Percentiles rank a stretch among this genome's conserved stretches.
Conservation (phyloP, 352 stramenopile species). For the Pythium brachiatum region DNA sequence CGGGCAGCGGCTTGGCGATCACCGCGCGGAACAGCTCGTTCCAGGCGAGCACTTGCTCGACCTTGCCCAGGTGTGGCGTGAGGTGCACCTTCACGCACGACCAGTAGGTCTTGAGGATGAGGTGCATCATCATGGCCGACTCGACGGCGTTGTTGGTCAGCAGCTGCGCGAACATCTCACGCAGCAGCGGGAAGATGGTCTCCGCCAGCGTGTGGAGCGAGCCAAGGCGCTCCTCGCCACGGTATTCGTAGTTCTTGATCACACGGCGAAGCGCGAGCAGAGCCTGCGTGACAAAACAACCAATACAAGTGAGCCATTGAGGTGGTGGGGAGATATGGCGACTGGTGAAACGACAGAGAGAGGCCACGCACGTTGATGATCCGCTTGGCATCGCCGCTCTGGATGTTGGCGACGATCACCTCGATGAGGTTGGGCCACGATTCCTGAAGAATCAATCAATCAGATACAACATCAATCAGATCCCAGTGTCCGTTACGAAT, state of each 20-base stretch:
- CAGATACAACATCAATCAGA: background rate
- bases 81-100: conserved; percentile 95
- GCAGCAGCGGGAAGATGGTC: conserved; percentile 91
- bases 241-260: conserved; percentile 98
- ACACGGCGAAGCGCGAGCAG: conserved; percentile 94
- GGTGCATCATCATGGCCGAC: conserved; percentile 90
- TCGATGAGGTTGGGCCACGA: conserved; percentile 92
- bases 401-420: conserved; percentile 89
- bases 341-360: background rate
- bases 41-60: conserved; percentile 90
- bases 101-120: conserved; percentile 99
- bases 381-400: conserved; percentile 79
- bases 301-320: background rate
- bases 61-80: conserved; percentile 77
- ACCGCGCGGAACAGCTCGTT: conserved; percentile 88
- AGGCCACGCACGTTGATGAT: conserved; percentile 69
- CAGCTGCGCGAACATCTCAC: conserved; percentile 88
- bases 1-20: conserved; percentile 91
- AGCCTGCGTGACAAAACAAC: conserved; percentile 70
- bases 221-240: conserved; percentile 86
- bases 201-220: conserved; percentile 93
- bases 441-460: conserved; percentile 30
- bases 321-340: background rate
- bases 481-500: background rate
- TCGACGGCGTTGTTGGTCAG: conserved; percentile 88